Base-by-base conservation (phyloP, 768 basidiomycete species). In the Termitomyces sp. region DNA sequence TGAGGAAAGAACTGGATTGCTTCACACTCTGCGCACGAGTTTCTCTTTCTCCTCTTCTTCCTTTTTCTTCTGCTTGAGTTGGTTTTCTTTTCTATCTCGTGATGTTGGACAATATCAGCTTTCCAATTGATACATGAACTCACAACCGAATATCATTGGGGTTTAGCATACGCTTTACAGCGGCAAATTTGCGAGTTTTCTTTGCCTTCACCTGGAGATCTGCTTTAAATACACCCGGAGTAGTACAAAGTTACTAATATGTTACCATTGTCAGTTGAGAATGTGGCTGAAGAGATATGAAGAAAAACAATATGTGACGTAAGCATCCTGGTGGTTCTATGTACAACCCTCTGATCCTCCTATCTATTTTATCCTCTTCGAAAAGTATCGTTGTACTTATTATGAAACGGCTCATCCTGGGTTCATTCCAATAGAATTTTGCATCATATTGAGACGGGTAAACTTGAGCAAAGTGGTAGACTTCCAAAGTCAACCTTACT, bases 171-270 rank as follows among this genome's bases (percentile, higher is more conserved):
- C 95, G 89, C 74, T 98, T 98, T 48, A 96, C 93, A 11, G 86
- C 76, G 2, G 95, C 96, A 70, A 98, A 98, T 71, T 96, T 96
- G 73, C 95, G 82, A 1, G 94, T 95, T 72, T 94, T 96, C 73
- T 93, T 93, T 31, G 91, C 92, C 74, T 86, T 94, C 13, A 86
- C 91, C 95, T 97, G 27, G 3, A n/a, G 8, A 51, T 33, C 15
- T 9, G 9, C 48, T 11, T 48, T 44, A n/a, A 34, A 46, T 20
- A 44, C 13, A 22, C 6, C 27, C 2, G 9, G 6, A 9, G 8
- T 48, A 4, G 27, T 34, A 18, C 7, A 54, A 24, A 5, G 30
- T 36, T 31, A 7, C 20, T 22, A 6, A n/a, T 12, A 33, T 47
- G 8, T 55, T 44, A 59, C 58, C 58, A 59, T 59, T 12, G 3